Evolutionary conservation across 1,139 yeast species (phyloP).

Genomic region (Sugiyamaella sp.): DNA sequence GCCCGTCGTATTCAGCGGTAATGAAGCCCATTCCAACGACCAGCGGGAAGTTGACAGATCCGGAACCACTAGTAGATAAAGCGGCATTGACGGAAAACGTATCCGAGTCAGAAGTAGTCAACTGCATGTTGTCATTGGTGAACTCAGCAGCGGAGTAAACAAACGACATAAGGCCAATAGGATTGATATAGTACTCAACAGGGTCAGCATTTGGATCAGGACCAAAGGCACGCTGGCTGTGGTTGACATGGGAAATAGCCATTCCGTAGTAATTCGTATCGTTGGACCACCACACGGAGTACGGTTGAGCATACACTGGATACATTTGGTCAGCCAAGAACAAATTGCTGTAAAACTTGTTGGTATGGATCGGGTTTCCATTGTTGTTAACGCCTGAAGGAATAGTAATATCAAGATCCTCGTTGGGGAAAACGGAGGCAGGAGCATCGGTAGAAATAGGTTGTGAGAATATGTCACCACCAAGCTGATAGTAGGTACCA

Average conservation of each 20-base stretch:
- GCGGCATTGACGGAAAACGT: slow-evolving; percentile 59
- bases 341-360: slow-evolving; percentile 71
- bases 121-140: slow-evolving; percentile 46
- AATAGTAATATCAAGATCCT: slow-evolving; percentile 51
- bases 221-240: slow-evolving; percentile 49
- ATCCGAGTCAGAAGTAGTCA: slow-evolving; percentile 51
- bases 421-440: slow-evolving; percentile 51
- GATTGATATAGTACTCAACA: slow-evolving; percentile 56
- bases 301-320: slow-evolving; percentile 60
- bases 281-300: slow-evolving; percentile 55
- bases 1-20: slow-evolving; percentile 64
- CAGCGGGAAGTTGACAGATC: slow-evolving; percentile 45
- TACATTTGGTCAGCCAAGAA: slow-evolving; percentile 52
- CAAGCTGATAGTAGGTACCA: slow-evolving; percentile 33
- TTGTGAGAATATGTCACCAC: slow-evolving; percentile 49
- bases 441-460: slow-evolving; percentile 56
- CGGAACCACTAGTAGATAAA: slow-evolving; percentile 43
- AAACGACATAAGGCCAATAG: slow-evolving; percentile 55
- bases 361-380: slow-evolving; percentile 54
- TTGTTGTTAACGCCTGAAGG: slow-evolving; percentile 53
- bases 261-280: slow-evolving; percentile 53
- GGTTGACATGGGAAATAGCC: slow-evolving; percentile 61
- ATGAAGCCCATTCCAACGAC: slow-evolving; percentile 83
- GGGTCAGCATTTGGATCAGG: slow-evolving; percentile 42
- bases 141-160: slow-evolving; percentile 61